Evolutionary conservation across 495 filamentous ascomycete species (phyloP).

Genomic region (Amphirosellinia nigrospora): DNA sequence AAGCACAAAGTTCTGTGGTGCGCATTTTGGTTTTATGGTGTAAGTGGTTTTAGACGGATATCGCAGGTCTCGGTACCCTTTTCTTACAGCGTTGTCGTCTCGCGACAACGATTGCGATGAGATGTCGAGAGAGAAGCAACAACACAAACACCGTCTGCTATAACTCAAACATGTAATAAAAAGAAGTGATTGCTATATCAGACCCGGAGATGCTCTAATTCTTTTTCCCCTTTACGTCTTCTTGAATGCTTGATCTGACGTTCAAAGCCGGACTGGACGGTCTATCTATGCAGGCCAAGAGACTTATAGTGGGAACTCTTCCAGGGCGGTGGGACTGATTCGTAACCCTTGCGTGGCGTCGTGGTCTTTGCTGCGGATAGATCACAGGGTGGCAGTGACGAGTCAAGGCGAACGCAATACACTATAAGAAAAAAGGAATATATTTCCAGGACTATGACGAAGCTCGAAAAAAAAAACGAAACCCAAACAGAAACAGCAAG

Average conservation of each 20-base stretch:
- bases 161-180: not conserved
- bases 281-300: conserved; percentile 20
- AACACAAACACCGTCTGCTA: not conserved
- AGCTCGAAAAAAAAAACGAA: not conserved
- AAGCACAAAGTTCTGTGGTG: not conserved
- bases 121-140: not conserved
- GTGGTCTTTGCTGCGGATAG: not conserved
- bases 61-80: not conserved
- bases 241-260: not conserved
- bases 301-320: not conserved
- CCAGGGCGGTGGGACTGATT: conserved; percentile 26
- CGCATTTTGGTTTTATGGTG: not conserved
- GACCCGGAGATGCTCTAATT: not conserved
- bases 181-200: not conserved
- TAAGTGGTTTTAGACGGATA: not conserved
- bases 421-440: not conserved
- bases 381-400: not conserved
- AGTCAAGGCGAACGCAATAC: not conserved
- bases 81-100: not conserved
- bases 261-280: not conserved
- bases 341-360: conserved; percentile 16
- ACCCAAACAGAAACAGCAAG: conserved; percentile 23
- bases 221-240: not conserved
- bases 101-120: not conserved
- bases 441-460: not conserved